Base-by-base conservation (phyloP, 192 early-diverging fungal species). In the Coemansia umbellata region DNA sequence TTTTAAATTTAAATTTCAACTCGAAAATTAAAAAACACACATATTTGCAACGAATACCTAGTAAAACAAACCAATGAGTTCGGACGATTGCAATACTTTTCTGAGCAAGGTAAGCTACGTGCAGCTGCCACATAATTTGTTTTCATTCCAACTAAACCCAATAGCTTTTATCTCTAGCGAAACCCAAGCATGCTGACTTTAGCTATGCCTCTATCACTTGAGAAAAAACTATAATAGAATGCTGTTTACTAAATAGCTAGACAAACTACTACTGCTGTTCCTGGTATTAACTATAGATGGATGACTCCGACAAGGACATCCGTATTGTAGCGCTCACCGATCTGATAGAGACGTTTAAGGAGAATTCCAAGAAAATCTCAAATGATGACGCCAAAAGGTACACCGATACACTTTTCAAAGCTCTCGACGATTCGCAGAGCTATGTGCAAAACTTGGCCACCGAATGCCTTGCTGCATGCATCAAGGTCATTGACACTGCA, bases 361-460 rank as follows among this genome's bases (percentile, higher is more conserved):
- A 45, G 9, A 22, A 14, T 31, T 42, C 13, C 22, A 28, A 8
- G 0, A 8, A 37, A 9, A 44, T 75, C 26, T 9, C 48, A 5
- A 64, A 44, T 21, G 60, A 53, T 8, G 72, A 75, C 15, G 60
- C 65, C 37, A 33, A 48, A 27, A n/a, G 15, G 35, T 68, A 55
- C 44, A 44, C 55, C 8, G 44, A 23, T 5, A 55, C 60, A 4
- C 52, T 75, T 14, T 50, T 68, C 8, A 40, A 47, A 32, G 11
- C 49, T 44, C 58, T 75, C 18, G 37, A 40, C 18, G 72, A 75
- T 28, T 10, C 51, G 13, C 64, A 75, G 32, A 75, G 61, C 72
- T 53, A 75, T 41, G 61, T 75, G 15, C 72, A 75, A 55, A 75
- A 66, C 52, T 33, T 66, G 27, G 65, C 60, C 2, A 68, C 59